Base-by-base conservation (phyloP, 129 eudicot species). In the Kitagawia praeruptora region DNA sequence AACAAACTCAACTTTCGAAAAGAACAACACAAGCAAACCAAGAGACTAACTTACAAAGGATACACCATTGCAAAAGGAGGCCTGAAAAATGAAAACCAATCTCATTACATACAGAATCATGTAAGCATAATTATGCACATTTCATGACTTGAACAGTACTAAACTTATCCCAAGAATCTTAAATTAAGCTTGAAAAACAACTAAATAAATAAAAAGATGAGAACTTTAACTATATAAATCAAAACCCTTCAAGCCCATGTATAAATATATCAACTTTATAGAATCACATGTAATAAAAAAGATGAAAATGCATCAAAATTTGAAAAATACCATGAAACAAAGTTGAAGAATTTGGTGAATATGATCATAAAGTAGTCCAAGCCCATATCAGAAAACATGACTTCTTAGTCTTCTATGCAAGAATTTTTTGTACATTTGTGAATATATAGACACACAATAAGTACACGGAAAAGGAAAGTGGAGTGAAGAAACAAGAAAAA, bases 51-150 rank as follows among this genome's bases (percentile, higher is more conserved):
- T 81, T 81, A 81, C 84, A 81, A 23, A 48, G 84, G 76, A 48
- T 64, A 81, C 70, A 64, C 69, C 84, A 81, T 47, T 47, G 80
- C 7, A 64, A 81, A 81, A 1, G 84, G 70, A 81, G 84, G 84
- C 84, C 84, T 81, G 41, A 70, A 81, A 71, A 58, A 61, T 0
- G 16, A 61, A 56, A 61, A 64, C 37, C 6, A 28, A 81, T 38
- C n/a, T n/a, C 25, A 61, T 58, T 39, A 28, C 11, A 66, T 2
- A 19, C 31, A 73, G 3, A 73, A 73, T 42, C 77, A 73, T 73
- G 39, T 12, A 67, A 67, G 6, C 27, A 28, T 5, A 31, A 31
- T 64, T 2, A 4, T 41, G 34, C 4, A 28, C 4, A 31, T 14
- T 28, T 28, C 72, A 66, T 4, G 15, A 66, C 16, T 31, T 66